phyloP scores from a whole-genome alignment of 768 basidiomycete species.

The Crucibulum laeve region DNA sequence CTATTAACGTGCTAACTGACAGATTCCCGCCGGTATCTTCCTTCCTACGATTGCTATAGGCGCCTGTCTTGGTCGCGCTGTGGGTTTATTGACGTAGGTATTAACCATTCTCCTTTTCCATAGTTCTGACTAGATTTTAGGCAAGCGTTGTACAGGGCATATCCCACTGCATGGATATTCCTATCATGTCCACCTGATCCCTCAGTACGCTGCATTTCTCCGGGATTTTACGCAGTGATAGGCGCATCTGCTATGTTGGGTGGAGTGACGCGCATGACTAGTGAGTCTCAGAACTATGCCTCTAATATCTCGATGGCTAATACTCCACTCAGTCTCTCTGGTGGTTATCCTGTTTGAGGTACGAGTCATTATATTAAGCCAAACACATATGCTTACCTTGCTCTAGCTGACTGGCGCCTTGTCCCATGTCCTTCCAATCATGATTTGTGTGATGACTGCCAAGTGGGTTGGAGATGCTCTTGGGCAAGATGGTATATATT shows the following conservation, averaged over 20 bases:
- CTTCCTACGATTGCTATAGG: constrained; percentile 74
- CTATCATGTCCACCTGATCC: constrained; percentile 70
- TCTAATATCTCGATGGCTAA: neutral
- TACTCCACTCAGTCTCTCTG: constrained; percentile 50
- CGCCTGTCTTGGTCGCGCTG: constrained; percentile 66
- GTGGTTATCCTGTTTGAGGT: constrained; percentile 78
- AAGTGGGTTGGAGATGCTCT: constrained; percentile 77
- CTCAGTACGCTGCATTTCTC: constrained; percentile 62
- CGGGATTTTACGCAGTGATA: constrained; percentile 75
- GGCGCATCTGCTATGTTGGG: constrained; percentile 75
- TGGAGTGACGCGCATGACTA: constrained; percentile 75
- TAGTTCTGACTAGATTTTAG: constrained; percentile 25
- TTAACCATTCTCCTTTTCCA: neutral
- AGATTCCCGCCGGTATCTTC: constrained; percentile 78
- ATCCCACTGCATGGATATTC: constrained; percentile 68
- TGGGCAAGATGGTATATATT: constrained; percentile 65
- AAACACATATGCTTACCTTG: constrained; percentile 1
- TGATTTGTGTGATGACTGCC: constrained; percentile 73
- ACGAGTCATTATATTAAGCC: neutral
- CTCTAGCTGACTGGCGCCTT: constrained; percentile 69
- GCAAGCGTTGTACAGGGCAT: constrained; percentile 62
- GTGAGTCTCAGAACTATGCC: constrained; percentile 30
- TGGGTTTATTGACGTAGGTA: constrained; percentile 62
- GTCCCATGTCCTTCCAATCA: constrained; percentile 78
- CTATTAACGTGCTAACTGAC: neutral